phyloP scores from a whole-genome alignment of 805 yeast genomes.

The Kodamaea kaohsiungensis region DNA sequence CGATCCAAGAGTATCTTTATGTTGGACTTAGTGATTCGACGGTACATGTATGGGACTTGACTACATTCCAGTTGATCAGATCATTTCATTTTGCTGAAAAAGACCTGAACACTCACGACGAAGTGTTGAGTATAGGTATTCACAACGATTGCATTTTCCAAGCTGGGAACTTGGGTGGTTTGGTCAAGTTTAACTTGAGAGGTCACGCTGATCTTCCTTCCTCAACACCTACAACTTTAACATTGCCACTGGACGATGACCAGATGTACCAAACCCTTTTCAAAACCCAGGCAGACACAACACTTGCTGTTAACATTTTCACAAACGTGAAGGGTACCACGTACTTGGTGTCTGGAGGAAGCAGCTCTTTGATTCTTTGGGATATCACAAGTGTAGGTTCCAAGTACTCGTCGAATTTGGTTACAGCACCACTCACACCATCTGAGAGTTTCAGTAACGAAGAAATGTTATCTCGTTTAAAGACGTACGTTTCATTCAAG shows the following conservation, averaged over 20 bases:
- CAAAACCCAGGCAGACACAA: constrained; percentile 18
- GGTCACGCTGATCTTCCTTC: constrained; percentile 11
- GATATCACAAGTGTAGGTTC: constrained; percentile 39
- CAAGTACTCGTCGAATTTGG: background rate
- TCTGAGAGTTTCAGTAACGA: constrained; percentile 48
- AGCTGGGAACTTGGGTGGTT: constrained; percentile 52
- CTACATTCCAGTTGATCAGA: constrained; percentile 69
- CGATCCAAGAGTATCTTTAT: constrained; percentile 65
- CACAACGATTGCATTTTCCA: constrained; percentile 60
- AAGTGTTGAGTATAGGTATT: constrained; percentile 60
- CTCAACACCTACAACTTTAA: background rate
- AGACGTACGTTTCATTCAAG: constrained; percentile 62
- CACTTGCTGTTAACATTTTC: constrained; percentile 58
- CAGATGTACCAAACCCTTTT: constrained; percentile 2
- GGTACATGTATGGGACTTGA: constrained; percentile 84
- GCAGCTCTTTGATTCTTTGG: constrained; percentile 74
- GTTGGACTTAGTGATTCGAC: constrained; percentile 78
- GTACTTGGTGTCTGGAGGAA: constrained; percentile 69
- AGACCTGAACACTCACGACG: constrained; percentile 24
- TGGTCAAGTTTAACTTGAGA: constrained; percentile 29
- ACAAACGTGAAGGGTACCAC: constrained; percentile 35
- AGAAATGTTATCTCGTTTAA: constrained; percentile 61
- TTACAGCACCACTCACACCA: background rate
- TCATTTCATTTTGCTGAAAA: constrained; percentile 32
- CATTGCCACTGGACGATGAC: constrained; percentile 10